Conservation (phyloP, 176 grass and related monocot genomes). For the Cenchrus fungigraminus region DNA sequence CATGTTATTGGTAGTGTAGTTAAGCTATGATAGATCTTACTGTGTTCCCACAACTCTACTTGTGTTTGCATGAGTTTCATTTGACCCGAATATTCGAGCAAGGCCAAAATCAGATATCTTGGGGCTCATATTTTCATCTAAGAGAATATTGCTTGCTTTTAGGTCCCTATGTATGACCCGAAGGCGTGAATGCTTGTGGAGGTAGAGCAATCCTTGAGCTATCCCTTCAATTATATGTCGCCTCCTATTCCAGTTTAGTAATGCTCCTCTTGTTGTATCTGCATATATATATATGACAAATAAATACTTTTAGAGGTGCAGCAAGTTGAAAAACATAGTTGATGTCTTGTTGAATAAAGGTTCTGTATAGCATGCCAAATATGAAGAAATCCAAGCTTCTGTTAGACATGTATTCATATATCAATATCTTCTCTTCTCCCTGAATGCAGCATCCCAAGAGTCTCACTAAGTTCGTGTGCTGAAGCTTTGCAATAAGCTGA, state of each 20-base stretch:
- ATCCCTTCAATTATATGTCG: conserved; percentile 37
- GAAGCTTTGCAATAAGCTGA: conserved; percentile 51
- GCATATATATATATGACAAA: not conserved
- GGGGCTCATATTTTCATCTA: too few relatives aligned
- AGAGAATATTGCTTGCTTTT: too few relatives aligned
- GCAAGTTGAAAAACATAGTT: not conserved
- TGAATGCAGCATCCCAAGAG: not conserved
- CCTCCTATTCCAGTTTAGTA: conserved; percentile 22
- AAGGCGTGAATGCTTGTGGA: conserved; percentile 34
- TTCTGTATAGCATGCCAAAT: conserved; percentile 36
- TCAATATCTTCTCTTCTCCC: not conserved
- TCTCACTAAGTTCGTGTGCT: conserved; percentile 54
- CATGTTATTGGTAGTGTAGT: too few relatives aligned
- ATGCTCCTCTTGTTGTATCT: conserved; percentile 29
- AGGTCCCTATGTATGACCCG: too few relatives aligned
- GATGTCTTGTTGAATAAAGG: too few relatives aligned
- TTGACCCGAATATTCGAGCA: too few relatives aligned
- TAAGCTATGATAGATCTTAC: too few relatives aligned
- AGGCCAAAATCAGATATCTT: too few relatives aligned
- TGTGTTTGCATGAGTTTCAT: too few relatives aligned
- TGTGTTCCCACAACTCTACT: too few relatives aligned
- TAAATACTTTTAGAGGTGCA: not conserved
- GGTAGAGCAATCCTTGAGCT: conserved; percentile 36
- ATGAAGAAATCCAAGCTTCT: conserved; percentile 58
- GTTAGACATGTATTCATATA: conserved; percentile 60